Evolutionary conservation across 768 basidiomycete species (phyloP).

Genomic region (Mycena indigotica): DNA sequence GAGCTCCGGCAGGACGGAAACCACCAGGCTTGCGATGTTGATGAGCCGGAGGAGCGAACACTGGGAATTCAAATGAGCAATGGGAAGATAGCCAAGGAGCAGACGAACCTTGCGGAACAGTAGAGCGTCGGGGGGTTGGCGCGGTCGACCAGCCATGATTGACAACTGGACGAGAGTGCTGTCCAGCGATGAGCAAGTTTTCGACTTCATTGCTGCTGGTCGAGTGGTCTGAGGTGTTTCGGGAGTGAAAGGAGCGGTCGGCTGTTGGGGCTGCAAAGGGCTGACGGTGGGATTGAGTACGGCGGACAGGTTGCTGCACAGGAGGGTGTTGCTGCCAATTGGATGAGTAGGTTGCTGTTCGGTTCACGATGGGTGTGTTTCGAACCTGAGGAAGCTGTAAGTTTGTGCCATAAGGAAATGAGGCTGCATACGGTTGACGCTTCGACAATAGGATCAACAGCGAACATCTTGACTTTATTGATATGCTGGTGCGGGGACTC

Average conservation of each 20-base stretch:
- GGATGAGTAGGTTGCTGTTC: conserved; percentile 39
- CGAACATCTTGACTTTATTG: conserved; percentile 29
- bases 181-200: conserved; percentile 49
- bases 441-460: conserved; percentile 37
- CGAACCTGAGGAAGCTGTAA: conserved; percentile 69
- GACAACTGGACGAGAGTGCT: conserved; percentile 26
- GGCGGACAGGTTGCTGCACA: conserved; percentile 36
- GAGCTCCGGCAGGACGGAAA: conserved; percentile 46
- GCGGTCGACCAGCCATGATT: conserved; percentile 40
- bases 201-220: conserved; percentile 74
- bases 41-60: conserved; percentile 40
- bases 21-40: conserved; percentile 38
- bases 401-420: no score
- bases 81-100: not conserved
- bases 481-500: conserved; percentile 28
- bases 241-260: conserved; percentile 47
- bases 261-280: conserved; percentile 38
- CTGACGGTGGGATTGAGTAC: conserved; percentile 50
- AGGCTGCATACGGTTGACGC: no score
- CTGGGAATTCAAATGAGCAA: conserved; percentile 27
- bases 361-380: conserved; percentile 64
- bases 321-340: conserved; percentile 34
- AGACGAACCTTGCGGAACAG: conserved; percentile 29
- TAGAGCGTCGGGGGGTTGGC: conserved; percentile 26
- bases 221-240: conserved; percentile 57